A percentile compares a stretch with the other conserved stretches of the same genome.
Conservation (phyloP, 2,329 filamentous ascomycete genomes). For the Xylaria sp. region DNA sequence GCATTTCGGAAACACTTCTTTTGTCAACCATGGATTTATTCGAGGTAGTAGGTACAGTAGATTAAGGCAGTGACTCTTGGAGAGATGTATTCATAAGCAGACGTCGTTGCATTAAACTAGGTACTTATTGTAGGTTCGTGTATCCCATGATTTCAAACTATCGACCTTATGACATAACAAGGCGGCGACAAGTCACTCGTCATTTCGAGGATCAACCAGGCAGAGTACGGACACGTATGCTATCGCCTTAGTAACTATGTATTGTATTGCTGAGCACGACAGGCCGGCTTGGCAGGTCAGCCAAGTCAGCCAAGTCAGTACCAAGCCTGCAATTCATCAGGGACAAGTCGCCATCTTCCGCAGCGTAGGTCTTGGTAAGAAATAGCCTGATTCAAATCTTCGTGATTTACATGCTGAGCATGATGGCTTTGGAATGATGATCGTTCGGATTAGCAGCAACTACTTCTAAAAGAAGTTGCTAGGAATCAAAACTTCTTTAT, state of each 20-base stretch:
- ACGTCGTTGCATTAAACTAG: not conserved
- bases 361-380: slow-evolving; percentile 4
- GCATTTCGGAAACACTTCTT: not conserved
- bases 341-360: slow-evolving; percentile 7
- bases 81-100: not conserved
- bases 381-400: slow-evolving; percentile 21
- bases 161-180: not conserved
- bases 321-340: slow-evolving; percentile 23
- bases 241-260: not conserved
- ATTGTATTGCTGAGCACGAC: not conserved
- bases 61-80: not conserved
- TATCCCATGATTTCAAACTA: not conserved
- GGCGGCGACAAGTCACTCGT: not conserved
- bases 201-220: slow-evolving; percentile 1
- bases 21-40: not conserved
- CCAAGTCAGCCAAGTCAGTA: slow-evolving; percentile 27
- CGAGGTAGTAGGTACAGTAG: not conserved
- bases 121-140: too few relatives aligned
- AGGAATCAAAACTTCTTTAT: not conserved
- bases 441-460: not conserved
- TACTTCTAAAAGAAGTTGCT: not conserved
- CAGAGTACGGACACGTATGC: slow-evolving; percentile 9
- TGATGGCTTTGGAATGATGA: not conserved
- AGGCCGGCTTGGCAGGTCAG: slow-evolving; percentile 20
- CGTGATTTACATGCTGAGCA: not conserved